A percentile compares a stretch with the other conserved stretches of the same genome.
Conservation (phyloP, 208 protist genomes). For the Trypanosoma theileri region DNA sequence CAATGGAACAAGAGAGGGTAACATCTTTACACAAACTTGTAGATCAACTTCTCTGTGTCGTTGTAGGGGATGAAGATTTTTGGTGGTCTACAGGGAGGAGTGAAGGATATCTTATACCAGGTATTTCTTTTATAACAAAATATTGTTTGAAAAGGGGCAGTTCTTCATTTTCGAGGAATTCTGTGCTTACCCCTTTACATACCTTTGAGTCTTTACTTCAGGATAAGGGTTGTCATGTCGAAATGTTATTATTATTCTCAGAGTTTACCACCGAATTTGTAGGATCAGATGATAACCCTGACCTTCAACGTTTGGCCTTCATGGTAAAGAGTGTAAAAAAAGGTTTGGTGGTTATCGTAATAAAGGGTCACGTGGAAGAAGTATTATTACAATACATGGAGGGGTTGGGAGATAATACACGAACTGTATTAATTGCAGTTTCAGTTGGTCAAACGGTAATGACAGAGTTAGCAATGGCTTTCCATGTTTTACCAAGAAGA, state of each 20-base stretch:
- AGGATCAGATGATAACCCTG: not conserved
- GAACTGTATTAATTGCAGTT: constrained; percentile 46
- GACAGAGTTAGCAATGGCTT: constrained; percentile 53
- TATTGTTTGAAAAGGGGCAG: not conserved
- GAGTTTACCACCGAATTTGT: constrained; percentile 25
- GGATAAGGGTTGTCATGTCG: constrained; percentile 23
- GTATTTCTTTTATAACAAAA: constrained; percentile 21
- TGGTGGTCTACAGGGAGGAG: constrained; percentile 4
- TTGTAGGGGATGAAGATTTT: constrained; percentile 1
- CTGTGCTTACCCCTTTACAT: constrained; percentile 16
- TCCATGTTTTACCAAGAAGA: constrained; percentile 41
- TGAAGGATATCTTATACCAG: constrained; percentile 24
- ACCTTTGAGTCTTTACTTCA: constrained; percentile 12
- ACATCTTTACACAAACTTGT: constrained; percentile 11
- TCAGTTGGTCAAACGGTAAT: constrained; percentile 51
- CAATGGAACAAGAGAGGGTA: not conserved
- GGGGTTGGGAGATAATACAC: constrained; percentile 38
- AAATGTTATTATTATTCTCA: constrained; percentile 48
- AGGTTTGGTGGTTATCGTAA: constrained; percentile 41
- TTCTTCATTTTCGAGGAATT: constrained; percentile 6
- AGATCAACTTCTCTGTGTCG: constrained; percentile 8
- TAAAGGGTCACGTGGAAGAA: constrained; percentile 42
- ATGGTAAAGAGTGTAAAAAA: constrained; percentile 21
- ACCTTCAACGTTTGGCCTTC: constrained; percentile 8
- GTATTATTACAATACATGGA: constrained; percentile 34